Base-by-base conservation (phyloP, 345 rosid species). In the Trapa bicornis region DNA sequence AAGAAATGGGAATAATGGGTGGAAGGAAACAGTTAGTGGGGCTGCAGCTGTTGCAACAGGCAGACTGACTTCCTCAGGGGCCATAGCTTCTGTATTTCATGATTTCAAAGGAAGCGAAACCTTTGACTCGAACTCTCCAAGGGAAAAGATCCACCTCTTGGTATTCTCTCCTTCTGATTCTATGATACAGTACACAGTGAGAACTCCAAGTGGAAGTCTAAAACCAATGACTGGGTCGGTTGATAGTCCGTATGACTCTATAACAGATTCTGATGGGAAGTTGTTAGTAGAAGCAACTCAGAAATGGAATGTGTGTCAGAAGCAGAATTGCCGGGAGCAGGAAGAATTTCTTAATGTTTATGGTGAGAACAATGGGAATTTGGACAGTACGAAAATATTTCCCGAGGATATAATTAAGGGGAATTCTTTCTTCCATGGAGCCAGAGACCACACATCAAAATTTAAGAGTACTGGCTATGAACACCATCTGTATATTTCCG, bases 1-100 rank as follows among this genome's bases (percentile, higher is more conserved):
- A 79, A 85, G 92, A 72, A 87, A 82, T 54, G 94, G 89, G 63
- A 79, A 67, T 69, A 78, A 72, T 73, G 97, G 96, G 56, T 94
- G 97, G 99, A 81, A 80, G 73, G 91, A 91, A 48, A 78, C 91
- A 0, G 77, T 88, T 47, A 87, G 79, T 68, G 91, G 88, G 67
- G 96, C 92, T 67, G 92, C 96, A 32, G 87, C 85, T 33, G 96
- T 91, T 71, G 97, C 99, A 43, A 79, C 96, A 4, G 99, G 99
- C 72, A 87, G 84, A 73, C 71, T 72, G 72, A 78, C 76, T 79
- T 79, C 89, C 54, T 77, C 86, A 0, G 92, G 95, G 65, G 85
- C 94, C 61, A 79, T 86, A 71, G 85, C 98, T 58, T 86, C 96
- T 47, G 71, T 85, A 39, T 93, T 93, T 75, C 87, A 86, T 77